Evolutionary conservation across 2,329 filamentous ascomycete genomes (phyloP).

Genomic region (Penicillium polonicum): DNA sequence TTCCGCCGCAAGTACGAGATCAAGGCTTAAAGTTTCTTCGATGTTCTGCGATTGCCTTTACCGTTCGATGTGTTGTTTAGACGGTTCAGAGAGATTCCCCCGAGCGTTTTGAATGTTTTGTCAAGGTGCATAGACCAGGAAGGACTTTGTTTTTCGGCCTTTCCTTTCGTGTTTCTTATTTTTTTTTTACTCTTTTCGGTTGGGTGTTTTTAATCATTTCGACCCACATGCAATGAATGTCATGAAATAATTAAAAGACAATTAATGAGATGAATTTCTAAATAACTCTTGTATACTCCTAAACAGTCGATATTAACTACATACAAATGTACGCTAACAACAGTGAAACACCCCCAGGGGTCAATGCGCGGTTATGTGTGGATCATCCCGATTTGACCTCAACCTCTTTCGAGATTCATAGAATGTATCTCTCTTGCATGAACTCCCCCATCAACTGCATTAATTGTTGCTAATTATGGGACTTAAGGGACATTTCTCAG

Average conservation of each 20-base stretch:
- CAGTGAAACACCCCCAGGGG: background rate
- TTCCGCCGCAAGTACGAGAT: conserved; percentile 76
- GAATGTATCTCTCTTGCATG: background rate
- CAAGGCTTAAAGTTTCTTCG: conserved; percentile 59
- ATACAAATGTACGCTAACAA: background rate
- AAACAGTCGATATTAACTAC: background rate
- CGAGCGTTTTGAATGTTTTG: conserved; percentile 30
- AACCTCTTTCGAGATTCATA: background rate
- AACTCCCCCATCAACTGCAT: conserved; percentile 2
- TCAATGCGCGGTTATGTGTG: conserved; percentile 3
- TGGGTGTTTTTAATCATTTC: conserved; percentile 15
- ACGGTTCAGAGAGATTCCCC: conserved; percentile 39
- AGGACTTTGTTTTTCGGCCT: conserved; percentile 2
- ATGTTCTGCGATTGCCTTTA: conserved; percentile 22
- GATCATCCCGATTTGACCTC: background rate
- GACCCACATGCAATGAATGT: conserved; percentile 18
- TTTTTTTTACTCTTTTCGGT: conserved; percentile 10
- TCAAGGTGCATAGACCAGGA: conserved; percentile 26
- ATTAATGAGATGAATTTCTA: conserved; percentile 15
- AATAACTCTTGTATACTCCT: background rate
- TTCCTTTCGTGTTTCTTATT: conserved; percentile 3
- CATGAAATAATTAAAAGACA: conserved; percentile 18
- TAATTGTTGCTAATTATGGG: conserved; percentile 27
- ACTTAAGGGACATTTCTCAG: conserved; percentile 23
- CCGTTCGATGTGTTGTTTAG: conserved; percentile 32